phyloP scores from a whole-genome alignment of 805 yeast species.

The Candida fluviatilis region DNA sequence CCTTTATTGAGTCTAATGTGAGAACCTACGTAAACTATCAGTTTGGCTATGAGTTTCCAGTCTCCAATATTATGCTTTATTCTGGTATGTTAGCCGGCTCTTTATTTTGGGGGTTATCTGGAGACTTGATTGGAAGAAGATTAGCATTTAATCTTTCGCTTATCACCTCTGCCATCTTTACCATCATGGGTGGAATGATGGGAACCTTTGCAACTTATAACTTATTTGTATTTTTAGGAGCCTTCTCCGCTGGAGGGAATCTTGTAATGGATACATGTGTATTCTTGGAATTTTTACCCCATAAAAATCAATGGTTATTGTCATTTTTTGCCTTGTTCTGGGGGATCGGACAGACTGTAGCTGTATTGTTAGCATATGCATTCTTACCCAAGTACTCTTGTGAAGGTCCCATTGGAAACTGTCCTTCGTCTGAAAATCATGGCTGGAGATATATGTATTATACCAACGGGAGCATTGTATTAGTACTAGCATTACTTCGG shows the following conservation, averaged over 20 bases:
- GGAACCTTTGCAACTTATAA: conserved; percentile 46
- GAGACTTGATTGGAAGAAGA: conserved; percentile 53
- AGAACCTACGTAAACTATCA: conserved; percentile 23
- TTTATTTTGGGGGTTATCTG: conserved; percentile 52
- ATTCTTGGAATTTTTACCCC: conserved; percentile 51
- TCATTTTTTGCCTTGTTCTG: conserved; percentile 52
- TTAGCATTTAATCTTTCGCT: conserved; percentile 49
- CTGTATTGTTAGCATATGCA: conserved; percentile 54
- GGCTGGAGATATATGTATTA: conserved; percentile 60
- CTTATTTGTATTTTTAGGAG: conserved; percentile 42
- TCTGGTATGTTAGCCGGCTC: conserved; percentile 50
- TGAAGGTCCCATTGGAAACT: conserved; percentile 16
- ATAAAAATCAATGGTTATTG: conserved; percentile 46
- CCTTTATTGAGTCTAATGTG: conserved; percentile 20
- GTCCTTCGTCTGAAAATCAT: conserved; percentile 46
- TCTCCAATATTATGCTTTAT: conserved; percentile 23
- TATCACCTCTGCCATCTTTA: conserved; percentile 44
- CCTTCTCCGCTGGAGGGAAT: conserved; percentile 54
- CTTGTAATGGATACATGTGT: conserved; percentile 52
- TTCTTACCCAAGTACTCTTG: conserved; percentile 50
- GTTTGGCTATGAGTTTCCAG: conserved; percentile 21
- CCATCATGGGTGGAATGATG: conserved; percentile 53
- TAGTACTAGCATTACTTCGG: conserved; percentile 29
- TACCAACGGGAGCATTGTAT: conserved; percentile 48
- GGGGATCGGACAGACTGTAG: conserved; percentile 60